Base-by-base conservation (phyloP, 1,284 basidiomycete genomes). In the Puccinia triticina region DNA sequence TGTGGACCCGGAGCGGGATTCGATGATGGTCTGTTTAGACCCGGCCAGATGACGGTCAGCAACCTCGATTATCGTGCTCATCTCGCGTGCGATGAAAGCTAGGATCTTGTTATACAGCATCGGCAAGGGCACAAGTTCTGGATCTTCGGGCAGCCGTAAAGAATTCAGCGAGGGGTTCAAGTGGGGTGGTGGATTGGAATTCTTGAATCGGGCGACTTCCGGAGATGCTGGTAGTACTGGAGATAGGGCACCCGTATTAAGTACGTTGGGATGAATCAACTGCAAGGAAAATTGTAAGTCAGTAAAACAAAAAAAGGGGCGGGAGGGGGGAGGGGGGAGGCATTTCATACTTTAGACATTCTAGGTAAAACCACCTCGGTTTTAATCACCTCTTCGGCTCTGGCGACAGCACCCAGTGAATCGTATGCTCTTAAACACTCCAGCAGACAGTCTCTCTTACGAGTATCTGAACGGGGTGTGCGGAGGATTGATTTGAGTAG, bases 351-450 rank as follows among this genome's bases (percentile, higher is more conserved):
- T 74, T 81, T 61, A 59, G 69, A 73, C 57, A 81, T 64, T 43
- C 71, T 59, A 32, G 79, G 71, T 53, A 81, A 81, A 18, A 81
- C 79, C n/a, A 81, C 34, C 23, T 81, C 79, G 64, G 55, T 69
- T 48, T 81, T 81, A 40, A 81, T 81, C 18, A 81, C 46, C 46
- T 81, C 79, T 53, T 81, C 79, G 29, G 79, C 79, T 74, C 43
- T 26, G 55, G 48, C 23, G 43, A 74, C 46, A 21, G 55, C 79
- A 23, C 79, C 79, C 32, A 81, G 59, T 40, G 79, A 64, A 5
- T 73, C 69, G 40, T 81, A 81, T 50, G 79, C 79, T 74, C 79
- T 74, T 14, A 81, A 57, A 81, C 71, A 81, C 61, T 81, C 79
- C 21, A 81, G 48, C 21, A 81, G 34, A 40, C 69, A 55, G 29